Evolutionary conservation across 2,329 filamentous ascomycete species (phyloP), one percentile per base, ranked within the genome.

Genomic region (Diplodia seriata): DNA sequence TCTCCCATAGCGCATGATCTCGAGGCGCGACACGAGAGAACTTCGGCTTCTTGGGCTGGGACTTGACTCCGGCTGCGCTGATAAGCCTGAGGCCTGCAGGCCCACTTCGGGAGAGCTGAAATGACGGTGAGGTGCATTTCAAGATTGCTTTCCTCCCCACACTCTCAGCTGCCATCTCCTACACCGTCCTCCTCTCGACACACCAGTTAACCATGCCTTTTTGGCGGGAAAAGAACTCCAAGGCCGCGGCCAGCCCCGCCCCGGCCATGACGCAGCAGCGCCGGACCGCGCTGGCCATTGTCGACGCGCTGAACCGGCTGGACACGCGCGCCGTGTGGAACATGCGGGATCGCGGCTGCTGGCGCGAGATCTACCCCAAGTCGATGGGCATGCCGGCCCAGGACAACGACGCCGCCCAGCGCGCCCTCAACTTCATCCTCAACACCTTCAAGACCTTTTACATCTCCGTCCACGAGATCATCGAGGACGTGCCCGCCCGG

Each of bases 241-340:
- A 36, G 12, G 1, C 26, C 26, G 26, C 26, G 26, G 26, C 55
- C 23, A 20, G 8, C 57, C 31, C 33, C 31, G 57, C 18, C 2
- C 15, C 47, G 18, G 26, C 40, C 59, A 67, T 62, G 56, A 71
- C 76, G 12, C 65, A 66, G 33, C 72, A 76, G 70, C 73, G 75
- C 49, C 70, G 68, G 64, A 77, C 76, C 3, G 66, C 66, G 15
- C 50, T 68, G 18, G 66, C 66, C 38, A 36, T 64, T n/a, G 50
- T 68, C 36, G 66, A 68, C 38, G 66, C 66, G 23, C 31, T 68
- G 18, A 68, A 68, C 57, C 66, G 66, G 49, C 31, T 63, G 36
- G 66, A 68, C 66, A 64, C 29, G 51, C 66, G 54, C 29, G 51
- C 66, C 50, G 54, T 68, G 36, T 57, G 59, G 31, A 33, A 56